Evolutionary conservation across 2,329 filamentous ascomycete species (phyloP), one percentile per base, ranked within the genome.

Genomic region (Chaetomium strumarium): DNA sequence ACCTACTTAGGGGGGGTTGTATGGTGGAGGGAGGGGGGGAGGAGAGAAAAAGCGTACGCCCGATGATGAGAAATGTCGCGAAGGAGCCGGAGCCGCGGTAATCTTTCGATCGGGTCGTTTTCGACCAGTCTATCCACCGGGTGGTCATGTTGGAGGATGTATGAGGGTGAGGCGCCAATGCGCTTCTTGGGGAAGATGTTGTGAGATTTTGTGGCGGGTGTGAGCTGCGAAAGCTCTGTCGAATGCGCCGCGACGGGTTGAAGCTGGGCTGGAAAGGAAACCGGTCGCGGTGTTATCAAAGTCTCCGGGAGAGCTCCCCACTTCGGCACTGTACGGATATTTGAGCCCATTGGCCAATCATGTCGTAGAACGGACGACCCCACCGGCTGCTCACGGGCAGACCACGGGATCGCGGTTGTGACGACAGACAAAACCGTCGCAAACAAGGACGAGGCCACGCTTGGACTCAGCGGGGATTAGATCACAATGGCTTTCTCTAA

Each of bases 31-130:
- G 51, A 56, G 52, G 29, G 52, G 42, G 60, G 55, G 49, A 47
- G 48, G 40, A 34, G 57, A 42, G 49, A 41, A 57, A 38, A 24
- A 36, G 39, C 89, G 68, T 80, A 96, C 92, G 90, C 60, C 90
- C 91, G 62, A 97, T 85, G 67, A 99, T 96, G 72, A 99, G 85
- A 68, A 96, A 96, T 43, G 93, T 96, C 71, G 91, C 90, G 69
- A 99, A 99, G 46, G 90, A 90, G 64, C 75, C 74, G 45, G 81
- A 77, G 52, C 81, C 80, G 60, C 74, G 74, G 63, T 82, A 81
- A 70, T 79, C 71, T 63, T 72, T 74, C 55, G 79, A 81, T 67
- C 70, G 73, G 55, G 78, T 78, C 60, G 72, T 80, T 72, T 82
- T 82, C 60, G 50, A 53, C 60, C 60, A 62, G 54, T 62, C 60